Evolutionary conservation across 352 stramenopile genomes (phyloP), one percentile per base, ranked within the genome.

Genomic region (Saprolegnia parasitica): DNA sequence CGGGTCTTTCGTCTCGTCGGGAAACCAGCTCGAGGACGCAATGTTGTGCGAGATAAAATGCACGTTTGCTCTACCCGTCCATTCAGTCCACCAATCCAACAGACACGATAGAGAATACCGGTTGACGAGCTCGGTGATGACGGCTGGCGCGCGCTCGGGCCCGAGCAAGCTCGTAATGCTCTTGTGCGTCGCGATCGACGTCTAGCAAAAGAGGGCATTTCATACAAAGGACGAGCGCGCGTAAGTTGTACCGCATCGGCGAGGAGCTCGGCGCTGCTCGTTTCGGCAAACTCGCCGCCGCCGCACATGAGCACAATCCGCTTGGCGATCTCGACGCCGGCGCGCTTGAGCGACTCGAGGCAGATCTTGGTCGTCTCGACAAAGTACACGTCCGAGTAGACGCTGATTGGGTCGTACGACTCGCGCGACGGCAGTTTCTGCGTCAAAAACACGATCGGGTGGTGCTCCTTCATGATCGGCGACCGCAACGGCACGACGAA

Each of bases 21-120:
- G 4, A 24, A 94, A 94, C 86, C 86, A 94, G 29, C 78, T 74
- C 49, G 85, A 91, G 15, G 71, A 74, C 18, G 79, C 67, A 71
- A 95, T 67, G 54, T 88, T 93, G 70, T 95, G 83, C 29, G 83
- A 77, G 35, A 95, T 82, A 45, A 93, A 95, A 67, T 95, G 86
- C 35, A 95, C 84, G 49, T 90, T 95, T 9, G 81, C 77, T 21
- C 65, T 66, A 57, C 9, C 16, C 24, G 5, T 35, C n/a, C 9
- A 35, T 35, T 35, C 29, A 35, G n/a, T n/a, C n/a, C n/a, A 62
- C 21, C 24, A 47, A 20, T 62, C 35, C 5, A 6, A 23, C 1
- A 47, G 24, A 1, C 8, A 58, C 2, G 37, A 49, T 29, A 2
- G n/a, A 23, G 4, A 8, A 52, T 52, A 72, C 46, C 86, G 78